A percentile compares a stretch with the other conserved stretches of the same genome.
Conservation (phyloP, 495 filamentous ascomycete genomes). For the Podospora didyma region DNA sequence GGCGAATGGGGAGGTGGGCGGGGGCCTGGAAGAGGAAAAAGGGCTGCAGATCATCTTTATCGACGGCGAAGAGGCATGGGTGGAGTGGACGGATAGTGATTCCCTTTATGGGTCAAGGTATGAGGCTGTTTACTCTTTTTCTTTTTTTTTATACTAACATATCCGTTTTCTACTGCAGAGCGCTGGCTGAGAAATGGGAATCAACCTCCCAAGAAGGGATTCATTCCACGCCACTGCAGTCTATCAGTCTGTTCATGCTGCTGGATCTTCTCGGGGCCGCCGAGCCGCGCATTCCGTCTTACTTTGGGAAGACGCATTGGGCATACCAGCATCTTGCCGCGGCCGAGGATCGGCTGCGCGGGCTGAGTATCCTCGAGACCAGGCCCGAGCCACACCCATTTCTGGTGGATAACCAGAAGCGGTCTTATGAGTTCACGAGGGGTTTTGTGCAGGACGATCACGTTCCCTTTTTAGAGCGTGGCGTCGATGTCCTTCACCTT, state of each 20-base stretch:
- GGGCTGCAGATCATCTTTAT: slow-evolving; percentile 88
- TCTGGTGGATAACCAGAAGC: slow-evolving; percentile 53
- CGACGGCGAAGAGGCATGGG: slow-evolving; percentile 93
- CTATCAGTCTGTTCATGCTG: slow-evolving; percentile 88
- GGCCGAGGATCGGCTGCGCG: slow-evolving; percentile 67
- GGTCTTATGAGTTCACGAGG: slow-evolving; percentile 38
- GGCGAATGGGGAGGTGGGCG: slow-evolving; percentile 44
- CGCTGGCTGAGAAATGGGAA: slow-evolving; percentile 27
- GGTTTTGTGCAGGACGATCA: slow-evolving; percentile 78
- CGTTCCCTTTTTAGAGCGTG: slow-evolving; percentile 77
- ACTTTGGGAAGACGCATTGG: slow-evolving; percentile 89
- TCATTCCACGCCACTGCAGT: slow-evolving; percentile 59
- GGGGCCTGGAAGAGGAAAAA: slow-evolving; percentile 61
- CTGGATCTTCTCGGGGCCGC: slow-evolving; percentile 79
- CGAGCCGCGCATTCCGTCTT: slow-evolving; percentile 69
- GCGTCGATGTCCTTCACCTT: slow-evolving; percentile 83
- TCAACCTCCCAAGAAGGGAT: slow-evolving; percentile 9
- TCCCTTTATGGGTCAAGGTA: slow-evolving; percentile 74
- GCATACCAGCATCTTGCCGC: slow-evolving; percentile 70
- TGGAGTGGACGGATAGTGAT: slow-evolving; percentile 70
- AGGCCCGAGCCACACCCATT: slow-evolving; percentile 26
- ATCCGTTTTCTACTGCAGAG: slow-evolving; percentile 9
- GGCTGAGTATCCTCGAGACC: slow-evolving; percentile 36
- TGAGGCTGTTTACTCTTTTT: background rate
- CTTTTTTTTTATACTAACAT: background rate